Evolutionary conservation across 306 rosid species (phyloP).

Genomic region (Begonia fuchsioides): DNA sequence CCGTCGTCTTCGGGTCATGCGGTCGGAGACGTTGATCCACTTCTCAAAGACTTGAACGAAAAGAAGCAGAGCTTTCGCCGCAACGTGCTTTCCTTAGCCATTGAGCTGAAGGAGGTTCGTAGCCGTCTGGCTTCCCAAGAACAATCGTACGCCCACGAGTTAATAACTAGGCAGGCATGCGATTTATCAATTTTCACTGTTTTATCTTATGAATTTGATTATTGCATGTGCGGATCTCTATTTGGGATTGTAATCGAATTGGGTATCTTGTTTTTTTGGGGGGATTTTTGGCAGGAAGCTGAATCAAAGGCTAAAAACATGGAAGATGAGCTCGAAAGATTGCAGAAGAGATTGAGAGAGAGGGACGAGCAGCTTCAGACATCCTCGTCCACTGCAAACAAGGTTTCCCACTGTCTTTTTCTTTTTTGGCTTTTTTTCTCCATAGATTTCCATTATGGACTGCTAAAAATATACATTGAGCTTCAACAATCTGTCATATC

Average conservation of each 20-base stretch:
- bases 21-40: conserved; percentile 50
- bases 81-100: conserved; percentile 77
- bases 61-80: conserved; percentile 78
- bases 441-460: neutral
- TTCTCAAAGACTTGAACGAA: conserved; percentile 73
- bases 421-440: conserved; percentile 11
- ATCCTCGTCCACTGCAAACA: conserved; percentile 50
- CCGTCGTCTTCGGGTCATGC: conserved; percentile 9
- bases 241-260: conserved; percentile 16
- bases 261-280: conserved; percentile 10
- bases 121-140: conserved; percentile 70
- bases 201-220: neutral
- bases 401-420: conserved; percentile 25
- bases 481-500: too few relatives aligned
- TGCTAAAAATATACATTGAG: neutral
- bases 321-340: conserved; percentile 51
- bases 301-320: conserved; percentile 67
- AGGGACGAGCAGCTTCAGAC: conserved; percentile 54
- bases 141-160: conserved; percentile 53
- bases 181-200: conserved; percentile 6
- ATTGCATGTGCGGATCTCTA: conserved; percentile 7
- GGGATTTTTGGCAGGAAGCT: conserved; percentile 47
- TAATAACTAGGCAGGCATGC: conserved; percentile 64
- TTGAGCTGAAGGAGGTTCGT: conserved; percentile 79
- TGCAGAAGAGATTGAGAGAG: conserved; percentile 58